phyloP scores from a whole-genome alignment of 1,284 basidiomycete species.

The Moniliella sp. region DNA sequence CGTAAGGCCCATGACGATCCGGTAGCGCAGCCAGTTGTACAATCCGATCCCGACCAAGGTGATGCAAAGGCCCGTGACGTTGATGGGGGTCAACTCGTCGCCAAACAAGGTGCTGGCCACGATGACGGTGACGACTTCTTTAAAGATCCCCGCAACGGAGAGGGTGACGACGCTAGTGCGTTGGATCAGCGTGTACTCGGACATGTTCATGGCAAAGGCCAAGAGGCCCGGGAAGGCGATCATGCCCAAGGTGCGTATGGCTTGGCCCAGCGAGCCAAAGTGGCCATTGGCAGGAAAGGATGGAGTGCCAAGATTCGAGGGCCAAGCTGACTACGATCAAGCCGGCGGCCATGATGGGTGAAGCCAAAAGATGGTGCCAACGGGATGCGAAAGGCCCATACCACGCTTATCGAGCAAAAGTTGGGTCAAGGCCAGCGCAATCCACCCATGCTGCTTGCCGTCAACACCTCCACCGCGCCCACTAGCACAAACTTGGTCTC shows the following conservation, averaged over 20 bases:
- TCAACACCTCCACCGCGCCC: slow-evolving; percentile 69
- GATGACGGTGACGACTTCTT: slow-evolving; percentile 84
- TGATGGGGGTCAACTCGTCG: slow-evolving; percentile 71
- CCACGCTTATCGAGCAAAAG: slow-evolving; percentile 45
- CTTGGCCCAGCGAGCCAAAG: slow-evolving; percentile 4
- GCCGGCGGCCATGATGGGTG: slow-evolving; percentile 62
- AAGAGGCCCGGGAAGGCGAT: slow-evolving; percentile 55
- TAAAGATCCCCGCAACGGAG: slow-evolving; percentile 89
- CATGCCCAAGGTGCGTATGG: slow-evolving; percentile 43
- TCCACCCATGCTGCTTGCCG: slow-evolving; percentile 67
- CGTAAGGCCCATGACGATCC: no score
- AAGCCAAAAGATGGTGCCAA: slow-evolving; percentile 84
- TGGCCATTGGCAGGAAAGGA: no score
- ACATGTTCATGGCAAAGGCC: slow-evolving; percentile 84
- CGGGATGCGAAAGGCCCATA: slow-evolving; percentile 80
- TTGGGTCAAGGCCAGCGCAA: slow-evolving; percentile 83
- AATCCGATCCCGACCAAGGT: slow-evolving; percentile 53
- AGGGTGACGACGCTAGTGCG: slow-evolving; percentile 82
- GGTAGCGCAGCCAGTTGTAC: slow-evolving; percentile 34
- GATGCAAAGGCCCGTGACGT: slow-evolving; percentile 67
- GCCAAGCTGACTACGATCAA: slow-evolving; percentile 49
- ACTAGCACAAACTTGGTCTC: slow-evolving; percentile 66
- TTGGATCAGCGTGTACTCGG: slow-evolving; percentile 92
- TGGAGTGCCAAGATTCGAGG: slow-evolving; percentile 51
- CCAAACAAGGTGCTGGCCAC: slow-evolving; percentile 78